Conservation (phyloP, 495 filamentous ascomycete genomes). For the Penicillium chermesinum region DNA sequence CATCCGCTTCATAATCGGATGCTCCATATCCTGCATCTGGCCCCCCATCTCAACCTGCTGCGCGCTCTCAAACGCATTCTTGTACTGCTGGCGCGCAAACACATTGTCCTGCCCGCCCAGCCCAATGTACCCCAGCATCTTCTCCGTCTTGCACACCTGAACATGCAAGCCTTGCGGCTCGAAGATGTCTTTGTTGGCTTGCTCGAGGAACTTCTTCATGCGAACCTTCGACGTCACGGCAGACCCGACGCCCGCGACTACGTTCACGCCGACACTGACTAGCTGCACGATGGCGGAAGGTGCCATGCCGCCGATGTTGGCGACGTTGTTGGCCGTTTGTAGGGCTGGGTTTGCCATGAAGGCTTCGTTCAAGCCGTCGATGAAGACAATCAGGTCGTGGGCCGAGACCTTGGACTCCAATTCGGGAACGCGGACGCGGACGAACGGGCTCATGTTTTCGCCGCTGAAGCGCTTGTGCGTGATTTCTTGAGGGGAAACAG, state of each 20-base stretch:
- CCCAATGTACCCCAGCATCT: constrained; percentile 15
- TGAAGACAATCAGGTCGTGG: constrained; percentile 16
- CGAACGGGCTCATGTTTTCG: constrained; percentile 20
- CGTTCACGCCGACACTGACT: constrained; percentile 8
- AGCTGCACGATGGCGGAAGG: constrained; percentile 15
- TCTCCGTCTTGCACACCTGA: constrained; percentile 19
- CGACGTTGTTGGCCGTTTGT: constrained; percentile 7
- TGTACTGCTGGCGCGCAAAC: constrained; percentile 6
- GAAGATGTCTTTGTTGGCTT: constrained; percentile 19
- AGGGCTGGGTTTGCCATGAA: constrained; percentile 23
- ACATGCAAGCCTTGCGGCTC: constrained; percentile 16
- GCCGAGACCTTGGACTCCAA: constrained; percentile 7
- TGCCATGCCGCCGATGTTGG: constrained; percentile 11
- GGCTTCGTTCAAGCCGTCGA: constrained; percentile 23
- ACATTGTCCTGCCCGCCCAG: constrained; percentile 1
- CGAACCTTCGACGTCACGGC: constrained; percentile 13
- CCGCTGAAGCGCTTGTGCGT: constrained; percentile 16
- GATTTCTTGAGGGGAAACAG: constrained; percentile 8
- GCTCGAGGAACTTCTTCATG: constrained; percentile 17
- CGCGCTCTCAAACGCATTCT: not conserved
- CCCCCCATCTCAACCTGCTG: not conserved
- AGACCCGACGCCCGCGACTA: constrained; percentile 15
- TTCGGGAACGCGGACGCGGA: constrained; percentile 13
- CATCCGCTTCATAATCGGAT: not conserved
- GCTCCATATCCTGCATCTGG: not conserved